These are phyloP conservation scores for Penicillium silybi DNA, from an alignment of 495 filamentous ascomycete species.

Conservation along the genomic window DNA sequence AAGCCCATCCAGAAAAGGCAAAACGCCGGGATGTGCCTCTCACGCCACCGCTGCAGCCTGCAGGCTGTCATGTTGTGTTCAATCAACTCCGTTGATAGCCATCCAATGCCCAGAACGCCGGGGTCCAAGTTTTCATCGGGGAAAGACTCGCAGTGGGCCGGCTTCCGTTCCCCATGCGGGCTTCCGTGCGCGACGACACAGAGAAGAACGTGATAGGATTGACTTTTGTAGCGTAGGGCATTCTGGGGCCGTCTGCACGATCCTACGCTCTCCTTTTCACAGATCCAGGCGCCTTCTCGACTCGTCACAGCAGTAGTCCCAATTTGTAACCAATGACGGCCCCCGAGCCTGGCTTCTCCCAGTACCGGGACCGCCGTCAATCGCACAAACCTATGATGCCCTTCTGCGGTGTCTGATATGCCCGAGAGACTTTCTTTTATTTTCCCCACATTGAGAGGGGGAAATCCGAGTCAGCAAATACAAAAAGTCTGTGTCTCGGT, in stretches of 20 bases:
- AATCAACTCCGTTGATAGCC: constrained; percentile 13
- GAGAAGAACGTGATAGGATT: constrained; percentile 9
- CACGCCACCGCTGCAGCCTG: constrained; percentile 3
- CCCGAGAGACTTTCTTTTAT: constrained; percentile 7
- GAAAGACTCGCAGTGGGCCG: constrained; percentile 12
- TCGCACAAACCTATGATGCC: constrained; percentile 28
- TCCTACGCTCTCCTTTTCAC: constrained; percentile 8
- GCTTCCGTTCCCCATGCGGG: constrained; percentile 8
- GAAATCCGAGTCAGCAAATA: constrained; percentile 15
- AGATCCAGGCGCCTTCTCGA: constrained; percentile 18
- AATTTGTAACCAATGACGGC: constrained; percentile 27
- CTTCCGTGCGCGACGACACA: constrained; percentile 15
- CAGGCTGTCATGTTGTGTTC: constrained; percentile 12
- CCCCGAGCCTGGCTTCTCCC: constrained; percentile 13
- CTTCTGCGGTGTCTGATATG: constrained; percentile 19
- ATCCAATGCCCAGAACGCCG: constrained; percentile 5
- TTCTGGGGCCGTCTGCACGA: constrained; percentile 12
- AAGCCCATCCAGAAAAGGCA: background rate
- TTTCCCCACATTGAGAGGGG: constrained; percentile 19
- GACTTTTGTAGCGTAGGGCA: constrained; percentile 11
- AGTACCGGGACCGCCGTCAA: constrained; percentile 27
- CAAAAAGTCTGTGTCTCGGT: background rate
- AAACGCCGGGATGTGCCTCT: constrained; percentile 3
- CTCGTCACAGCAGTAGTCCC: constrained; percentile 21
- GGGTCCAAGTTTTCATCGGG: background rate